phyloP scores from a whole-genome alignment of 768 basidiomycete genomes.

The Lepiota brunneoincarnata region DNA sequence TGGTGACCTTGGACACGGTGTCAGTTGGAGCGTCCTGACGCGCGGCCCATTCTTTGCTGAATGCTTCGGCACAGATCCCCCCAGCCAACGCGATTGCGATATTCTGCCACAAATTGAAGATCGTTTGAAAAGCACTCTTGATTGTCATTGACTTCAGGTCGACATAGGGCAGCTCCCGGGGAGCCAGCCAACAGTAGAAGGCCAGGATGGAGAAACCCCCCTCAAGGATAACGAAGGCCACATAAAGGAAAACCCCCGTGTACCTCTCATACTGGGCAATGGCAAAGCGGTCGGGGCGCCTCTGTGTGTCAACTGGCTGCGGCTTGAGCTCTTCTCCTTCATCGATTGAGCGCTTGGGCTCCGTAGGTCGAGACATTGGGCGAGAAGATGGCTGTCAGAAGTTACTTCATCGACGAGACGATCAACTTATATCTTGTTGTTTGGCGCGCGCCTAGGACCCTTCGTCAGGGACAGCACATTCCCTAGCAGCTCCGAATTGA shows the following conservation, averaged over 20 bases:
- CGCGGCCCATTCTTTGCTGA: constrained; percentile 7
- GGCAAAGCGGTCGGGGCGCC: neutral
- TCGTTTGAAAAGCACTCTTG: neutral
- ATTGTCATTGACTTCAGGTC: neutral
- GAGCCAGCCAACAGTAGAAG: constrained; percentile 1
- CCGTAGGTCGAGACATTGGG: too few species aligned
- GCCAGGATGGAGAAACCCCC: neutral
- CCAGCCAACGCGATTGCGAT: neutral
- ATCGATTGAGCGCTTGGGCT: neutral
- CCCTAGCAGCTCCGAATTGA: too few species aligned
- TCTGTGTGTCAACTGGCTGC: neutral
- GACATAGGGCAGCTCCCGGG: neutral
- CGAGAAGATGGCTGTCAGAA: too few species aligned
- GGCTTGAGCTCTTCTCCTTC: neutral
- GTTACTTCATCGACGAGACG: too few species aligned
- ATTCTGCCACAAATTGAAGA: constrained; percentile 4
- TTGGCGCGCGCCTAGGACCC: too few species aligned
- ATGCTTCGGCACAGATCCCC: constrained; percentile 3
- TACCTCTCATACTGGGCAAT: neutral
- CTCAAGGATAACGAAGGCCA: neutral
- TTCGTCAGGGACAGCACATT: too few species aligned
- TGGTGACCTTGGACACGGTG: constrained; percentile 1
- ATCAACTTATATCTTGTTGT: too few species aligned
- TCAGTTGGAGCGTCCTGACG: neutral
- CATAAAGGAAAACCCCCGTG: neutral